A percentile compares a stretch with the other conserved stretches of the same genome.
phyloP scores from a whole-genome alignment of 108 stramenopile genomes.

The Conticribra guillardii region DNA sequence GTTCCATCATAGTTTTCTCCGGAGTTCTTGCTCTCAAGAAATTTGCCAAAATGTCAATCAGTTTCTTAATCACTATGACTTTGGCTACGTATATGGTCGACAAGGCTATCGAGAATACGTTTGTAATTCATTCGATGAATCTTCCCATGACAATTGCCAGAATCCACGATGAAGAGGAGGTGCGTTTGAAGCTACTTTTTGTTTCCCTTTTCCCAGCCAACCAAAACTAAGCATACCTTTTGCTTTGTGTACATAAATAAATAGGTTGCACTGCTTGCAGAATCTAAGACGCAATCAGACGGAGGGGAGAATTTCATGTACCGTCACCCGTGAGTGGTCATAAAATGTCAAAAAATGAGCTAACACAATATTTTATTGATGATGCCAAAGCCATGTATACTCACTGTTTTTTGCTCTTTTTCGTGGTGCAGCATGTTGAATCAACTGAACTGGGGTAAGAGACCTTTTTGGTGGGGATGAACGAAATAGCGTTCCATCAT shows the following conservation, averaged over 20 bases:
- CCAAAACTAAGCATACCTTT: neutral
- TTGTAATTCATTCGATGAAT: conserved; percentile 34
- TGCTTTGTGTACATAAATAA: neutral
- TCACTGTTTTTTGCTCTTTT: too few species aligned
- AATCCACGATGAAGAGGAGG: conserved; percentile 46
- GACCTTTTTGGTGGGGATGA: too few species aligned
- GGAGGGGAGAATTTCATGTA: conserved; percentile 49
- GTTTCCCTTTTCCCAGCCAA: neutral
- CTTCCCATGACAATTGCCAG: conserved; percentile 36
- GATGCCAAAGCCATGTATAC: too few species aligned
- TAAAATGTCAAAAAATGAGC: too few species aligned
- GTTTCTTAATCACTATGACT: conserved; percentile 33
- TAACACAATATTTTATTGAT: too few species aligned
- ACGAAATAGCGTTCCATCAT: too few species aligned
- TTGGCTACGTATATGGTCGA: conserved; percentile 28
- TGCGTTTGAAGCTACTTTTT: conserved; percentile 5
- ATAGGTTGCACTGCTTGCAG: conserved; percentile 22
- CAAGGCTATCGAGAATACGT: conserved; percentile 31
- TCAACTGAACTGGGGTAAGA: too few species aligned
- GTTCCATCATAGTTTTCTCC: conserved; percentile 42
- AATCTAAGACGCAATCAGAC: conserved; percentile 18
- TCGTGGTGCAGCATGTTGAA: too few species aligned
- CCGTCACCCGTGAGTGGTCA: too few species aligned
- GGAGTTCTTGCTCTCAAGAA: conserved; percentile 34
- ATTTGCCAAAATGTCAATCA: conserved; percentile 14